Conservation (phyloP, 768 basidiomycete genomes). For the Termitomyces sp. region DNA sequence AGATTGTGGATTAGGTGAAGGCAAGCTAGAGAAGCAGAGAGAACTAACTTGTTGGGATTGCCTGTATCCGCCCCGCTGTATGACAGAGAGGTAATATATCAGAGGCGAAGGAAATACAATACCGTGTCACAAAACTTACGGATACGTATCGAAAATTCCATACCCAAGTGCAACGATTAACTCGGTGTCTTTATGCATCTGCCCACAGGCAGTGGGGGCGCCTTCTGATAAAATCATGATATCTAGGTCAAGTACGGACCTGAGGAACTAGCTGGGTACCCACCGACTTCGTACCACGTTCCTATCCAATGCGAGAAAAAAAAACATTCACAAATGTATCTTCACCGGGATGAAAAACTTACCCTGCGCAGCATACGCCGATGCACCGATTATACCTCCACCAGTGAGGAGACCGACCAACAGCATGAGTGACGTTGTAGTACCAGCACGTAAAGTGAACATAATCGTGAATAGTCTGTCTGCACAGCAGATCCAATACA, state of each 20-base stretch:
- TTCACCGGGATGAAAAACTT: background rate
- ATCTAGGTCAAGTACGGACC: background rate
- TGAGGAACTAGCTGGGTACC: background rate
- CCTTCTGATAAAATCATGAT: background rate
- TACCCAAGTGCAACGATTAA: constrained; percentile 10
- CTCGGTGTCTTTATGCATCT: constrained; percentile 3
- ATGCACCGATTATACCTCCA: background rate
- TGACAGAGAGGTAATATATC: background rate
- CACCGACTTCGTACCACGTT: constrained; percentile 1
- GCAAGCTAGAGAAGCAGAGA: background rate
- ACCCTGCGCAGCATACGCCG: background rate
- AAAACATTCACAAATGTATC: background rate
- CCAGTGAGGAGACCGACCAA: background rate
- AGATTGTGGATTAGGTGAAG: background rate
- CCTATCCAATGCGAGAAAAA: background rate
- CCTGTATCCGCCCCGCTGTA: background rate
- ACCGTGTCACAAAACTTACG: background rate
- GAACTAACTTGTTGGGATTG: background rate
- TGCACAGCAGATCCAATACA: background rate
- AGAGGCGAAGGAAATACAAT: background rate
- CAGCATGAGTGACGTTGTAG: background rate
- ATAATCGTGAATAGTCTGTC: background rate
- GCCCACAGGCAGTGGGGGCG: constrained; percentile 10
- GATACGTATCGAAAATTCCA: constrained; percentile 5
- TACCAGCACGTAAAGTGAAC: background rate